These are phyloP conservation scores for Debaryomyces castellii DNA, from an alignment of 805 yeast species.

Conservation along the genomic window DNA sequence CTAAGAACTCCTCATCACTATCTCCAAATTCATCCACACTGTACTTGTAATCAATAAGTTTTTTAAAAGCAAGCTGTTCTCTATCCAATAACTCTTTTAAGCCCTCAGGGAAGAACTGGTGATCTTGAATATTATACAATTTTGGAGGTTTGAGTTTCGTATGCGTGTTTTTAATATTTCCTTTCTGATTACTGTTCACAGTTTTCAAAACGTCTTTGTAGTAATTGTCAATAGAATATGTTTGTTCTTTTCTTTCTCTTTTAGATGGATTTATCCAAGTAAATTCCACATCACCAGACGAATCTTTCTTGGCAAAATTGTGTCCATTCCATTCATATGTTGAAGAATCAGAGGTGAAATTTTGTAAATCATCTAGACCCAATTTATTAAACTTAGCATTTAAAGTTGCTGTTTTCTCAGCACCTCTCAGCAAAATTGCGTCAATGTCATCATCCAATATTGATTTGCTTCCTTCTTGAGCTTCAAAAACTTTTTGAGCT, in stretches of 20 bases:
- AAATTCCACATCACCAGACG: conserved; percentile 36
- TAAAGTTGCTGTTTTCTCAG: conserved; percentile 73
- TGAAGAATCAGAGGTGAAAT: conserved; percentile 81
- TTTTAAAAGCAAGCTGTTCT: conserved; percentile 65
- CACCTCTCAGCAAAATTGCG: conserved; percentile 74
- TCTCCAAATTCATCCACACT: conserved; percentile 62
- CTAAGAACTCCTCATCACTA: conserved; percentile 48
- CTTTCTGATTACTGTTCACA: conserved; percentile 8
- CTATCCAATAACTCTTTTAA: conserved; percentile 54
- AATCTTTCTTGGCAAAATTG: conserved; percentile 62
- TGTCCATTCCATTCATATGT: conserved; percentile 98
- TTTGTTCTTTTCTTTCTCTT: conserved; percentile 76
- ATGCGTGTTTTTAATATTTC: conserved; percentile 13
- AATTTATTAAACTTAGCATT: conserved; percentile 81
- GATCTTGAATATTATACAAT: conserved; percentile 62
- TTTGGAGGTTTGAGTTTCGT: conserved; percentile 60
- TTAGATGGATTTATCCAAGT: conserved; percentile 75
- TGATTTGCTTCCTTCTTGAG: conserved; percentile 24
- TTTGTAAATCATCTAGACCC: conserved; percentile 91
- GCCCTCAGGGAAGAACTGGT: conserved; percentile 66
- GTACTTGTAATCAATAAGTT: conserved; percentile 57
- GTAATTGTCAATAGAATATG: conserved; percentile 74
- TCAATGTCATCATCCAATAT: conserved; percentile 73
- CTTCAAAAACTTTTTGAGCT: conserved; percentile 82
- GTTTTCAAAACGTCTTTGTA: conserved; percentile 64